phyloP scores from a whole-genome alignment of 345 rosid genomes.

The Cardamine resedifolia region DNA sequence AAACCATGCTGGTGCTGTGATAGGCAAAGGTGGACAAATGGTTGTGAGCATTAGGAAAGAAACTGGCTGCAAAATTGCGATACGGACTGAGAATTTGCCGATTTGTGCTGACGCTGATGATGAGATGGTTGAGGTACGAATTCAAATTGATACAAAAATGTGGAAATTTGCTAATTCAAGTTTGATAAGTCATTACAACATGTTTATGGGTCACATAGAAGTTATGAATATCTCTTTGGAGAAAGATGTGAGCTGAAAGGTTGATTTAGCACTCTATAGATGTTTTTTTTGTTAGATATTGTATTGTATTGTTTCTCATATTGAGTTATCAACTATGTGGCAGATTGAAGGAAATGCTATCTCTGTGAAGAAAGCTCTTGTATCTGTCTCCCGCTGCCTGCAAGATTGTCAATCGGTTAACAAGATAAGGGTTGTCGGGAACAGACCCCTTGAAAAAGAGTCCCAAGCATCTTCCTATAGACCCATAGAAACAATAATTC shows the following conservation, averaged over 20 bases:
- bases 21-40: conserved; percentile 86
- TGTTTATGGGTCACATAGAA: neutral
- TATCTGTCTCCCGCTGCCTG: conserved; percentile 69
- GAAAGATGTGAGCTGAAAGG: conserved; percentile 4
- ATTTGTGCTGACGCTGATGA: conserved; percentile 62
- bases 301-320: neutral
- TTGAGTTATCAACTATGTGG: conserved; percentile 25
- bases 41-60: conserved; percentile 80
- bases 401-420: conserved; percentile 59
- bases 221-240: neutral
- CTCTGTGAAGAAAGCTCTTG: conserved; percentile 72
- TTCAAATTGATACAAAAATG: neutral
- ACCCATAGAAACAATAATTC: conserved; percentile 35
- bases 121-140: conserved; percentile 74
- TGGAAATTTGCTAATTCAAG: neutral
- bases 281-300: neutral
- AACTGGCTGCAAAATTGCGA: conserved; percentile 63
- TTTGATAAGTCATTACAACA: neutral
- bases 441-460: conserved; percentile 35
- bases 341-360: conserved; percentile 81
- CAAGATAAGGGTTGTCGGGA: conserved; percentile 41
- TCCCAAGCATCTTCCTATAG: conserved; percentile 35
- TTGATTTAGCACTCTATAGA: neutral
- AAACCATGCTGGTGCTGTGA: conserved; percentile 70
- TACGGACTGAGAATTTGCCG: conserved; percentile 67